Evolutionary conservation across 345 rosid species (phyloP).

Genomic region (Gynandropsis gynandra): DNA sequence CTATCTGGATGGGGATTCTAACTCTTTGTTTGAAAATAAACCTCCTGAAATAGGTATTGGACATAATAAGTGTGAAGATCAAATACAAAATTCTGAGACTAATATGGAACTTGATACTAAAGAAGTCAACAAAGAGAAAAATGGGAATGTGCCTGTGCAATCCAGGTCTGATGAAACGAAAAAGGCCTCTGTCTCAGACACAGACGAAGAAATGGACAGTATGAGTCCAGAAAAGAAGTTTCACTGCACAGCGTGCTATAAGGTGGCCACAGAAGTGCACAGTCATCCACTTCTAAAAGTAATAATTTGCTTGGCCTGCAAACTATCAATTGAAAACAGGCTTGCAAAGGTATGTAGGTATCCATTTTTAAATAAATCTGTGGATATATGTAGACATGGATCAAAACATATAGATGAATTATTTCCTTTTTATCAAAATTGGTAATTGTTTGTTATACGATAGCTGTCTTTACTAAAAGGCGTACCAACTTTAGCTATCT

Average conservation of each 20-base stretch:
- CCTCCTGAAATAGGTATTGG: slow-evolving; percentile 23
- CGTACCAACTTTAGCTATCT: background rate
- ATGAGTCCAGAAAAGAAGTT: slow-evolving; percentile 35
- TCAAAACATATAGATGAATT: slow-evolving; percentile 9
- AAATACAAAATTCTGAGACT: slow-evolving; percentile 22
- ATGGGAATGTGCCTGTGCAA: slow-evolving; percentile 27
- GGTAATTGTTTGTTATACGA: slow-evolving; percentile 8
- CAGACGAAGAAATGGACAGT: slow-evolving; percentile 39
- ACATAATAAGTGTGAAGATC: slow-evolving; percentile 19
- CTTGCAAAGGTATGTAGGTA: slow-evolving; percentile 53
- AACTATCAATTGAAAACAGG: slow-evolving; percentile 56
- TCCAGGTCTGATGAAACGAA: slow-evolving; percentile 38
- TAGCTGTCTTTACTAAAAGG: slow-evolving; percentile 14
- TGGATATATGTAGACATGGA: slow-evolving; percentile 7
- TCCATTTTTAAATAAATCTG: slow-evolving; percentile 1
- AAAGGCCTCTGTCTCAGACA: slow-evolving; percentile 33
- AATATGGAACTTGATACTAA: slow-evolving; percentile 24
- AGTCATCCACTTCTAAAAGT: slow-evolving; percentile 80
- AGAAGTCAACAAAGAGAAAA: slow-evolving; percentile 21
- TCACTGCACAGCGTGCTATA: slow-evolving; percentile 74
- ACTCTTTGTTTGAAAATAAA: slow-evolving; percentile 15
- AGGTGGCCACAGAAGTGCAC: slow-evolving; percentile 54
- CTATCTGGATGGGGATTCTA: slow-evolving; percentile 23
- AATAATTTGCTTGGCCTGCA: slow-evolving; percentile 82
- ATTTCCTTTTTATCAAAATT: background rate